Base-by-base conservation (phyloP, 2,329 filamentous ascomycete species). In the Cercospora zeae-maydis region DNA sequence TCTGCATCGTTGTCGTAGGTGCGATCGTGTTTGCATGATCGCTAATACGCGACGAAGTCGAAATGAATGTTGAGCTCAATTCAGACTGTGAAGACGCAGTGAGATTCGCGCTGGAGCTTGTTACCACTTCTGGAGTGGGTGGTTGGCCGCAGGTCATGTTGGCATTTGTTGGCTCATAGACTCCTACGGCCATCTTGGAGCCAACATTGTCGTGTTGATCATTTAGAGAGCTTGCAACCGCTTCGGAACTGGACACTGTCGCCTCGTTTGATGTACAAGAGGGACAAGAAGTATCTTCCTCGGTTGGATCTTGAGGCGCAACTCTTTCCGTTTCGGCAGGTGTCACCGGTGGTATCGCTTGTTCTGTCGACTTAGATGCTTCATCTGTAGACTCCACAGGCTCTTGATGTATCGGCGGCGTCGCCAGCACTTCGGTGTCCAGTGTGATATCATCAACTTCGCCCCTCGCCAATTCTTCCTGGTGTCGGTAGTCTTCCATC, bases 401-500 rank as follows among this genome's bases (percentile, higher is more conserved):
- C 37, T 65, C 67, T 24, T 65, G 62, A 10, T 59, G 53, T 1
- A 66, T 51, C 5, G 67, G 57, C 5, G 62, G 61, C 11, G 60
- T 63, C 9, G 67, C 65, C 33, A 56, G 16, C 21, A 61, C 65
- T 56, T 69, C 67, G 39, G 62, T 37, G 31, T 66, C 67, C 21
- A 67, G 42, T 4, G 49, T 58, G 16, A 86, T 84, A 14, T 89
- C 86, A n/a, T 88, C 62, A 13, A 64, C n/a, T 10, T 86, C 83
- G 0, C 78, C 81, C 36, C 82, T 79, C 16, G 83, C 80, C 42
- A 82, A 80, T 67, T 96, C 91, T 61, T 90, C 88, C 60, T 96
- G 90, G 73, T 93, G 92, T 80, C 90, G 91, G 61, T 93, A 93
- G 74, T 99, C 92, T 71, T 98, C 86, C 87, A 99, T 90, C 81